These are phyloP conservation scores for Leccinum pachyderme DNA, from an alignment of 1,284 basidiomycete genomes.

Conservation along the genomic window DNA sequence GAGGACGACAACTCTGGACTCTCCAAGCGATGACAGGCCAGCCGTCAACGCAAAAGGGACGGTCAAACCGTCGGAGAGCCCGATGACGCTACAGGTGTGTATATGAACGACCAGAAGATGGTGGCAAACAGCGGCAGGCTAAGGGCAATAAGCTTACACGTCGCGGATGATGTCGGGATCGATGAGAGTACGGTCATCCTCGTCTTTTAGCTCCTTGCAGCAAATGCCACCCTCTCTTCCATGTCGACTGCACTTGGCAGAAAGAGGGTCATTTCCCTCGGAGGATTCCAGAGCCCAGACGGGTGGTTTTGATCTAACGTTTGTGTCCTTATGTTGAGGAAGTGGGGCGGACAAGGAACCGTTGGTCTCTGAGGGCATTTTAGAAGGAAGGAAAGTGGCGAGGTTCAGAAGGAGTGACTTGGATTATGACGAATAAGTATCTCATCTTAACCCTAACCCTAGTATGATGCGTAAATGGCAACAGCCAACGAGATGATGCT, in stretches of 20 bases:
- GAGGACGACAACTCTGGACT: constrained; percentile 85
- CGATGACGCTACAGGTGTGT: constrained; percentile 69
- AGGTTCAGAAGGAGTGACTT: neutral
- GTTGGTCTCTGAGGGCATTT: constrained; percentile 22
- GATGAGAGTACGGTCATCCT: constrained; percentile 75
- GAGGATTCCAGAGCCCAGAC: constrained; percentile 61
- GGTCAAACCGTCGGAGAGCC: constrained; percentile 93
- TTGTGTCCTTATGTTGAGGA: constrained; percentile 9
- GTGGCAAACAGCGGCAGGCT: neutral
- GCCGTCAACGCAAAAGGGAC: constrained; percentile 91
- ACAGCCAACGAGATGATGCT: constrained; percentile 4
- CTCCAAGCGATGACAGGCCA: constrained; percentile 88
- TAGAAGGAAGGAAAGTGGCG: neutral
- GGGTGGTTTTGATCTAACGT: constrained; percentile 40
- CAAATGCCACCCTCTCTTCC: constrained; percentile 62
- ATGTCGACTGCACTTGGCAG: constrained; percentile 60
- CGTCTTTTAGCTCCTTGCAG: constrained; percentile 77
- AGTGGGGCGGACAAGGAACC: constrained; percentile 17
- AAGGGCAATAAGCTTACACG: constrained; percentile 48
- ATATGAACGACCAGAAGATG: constrained; percentile 6
- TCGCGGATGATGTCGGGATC: constrained; percentile 86
- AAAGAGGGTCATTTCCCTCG: constrained; percentile 42
- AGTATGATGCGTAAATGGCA: neutral
- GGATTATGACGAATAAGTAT: neutral
- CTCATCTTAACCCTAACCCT: constrained; percentile 15